These are phyloP conservation scores for Penicillium steckii DNA, from an alignment of 495 filamentous ascomycete genomes.

Conservation along the genomic window DNA sequence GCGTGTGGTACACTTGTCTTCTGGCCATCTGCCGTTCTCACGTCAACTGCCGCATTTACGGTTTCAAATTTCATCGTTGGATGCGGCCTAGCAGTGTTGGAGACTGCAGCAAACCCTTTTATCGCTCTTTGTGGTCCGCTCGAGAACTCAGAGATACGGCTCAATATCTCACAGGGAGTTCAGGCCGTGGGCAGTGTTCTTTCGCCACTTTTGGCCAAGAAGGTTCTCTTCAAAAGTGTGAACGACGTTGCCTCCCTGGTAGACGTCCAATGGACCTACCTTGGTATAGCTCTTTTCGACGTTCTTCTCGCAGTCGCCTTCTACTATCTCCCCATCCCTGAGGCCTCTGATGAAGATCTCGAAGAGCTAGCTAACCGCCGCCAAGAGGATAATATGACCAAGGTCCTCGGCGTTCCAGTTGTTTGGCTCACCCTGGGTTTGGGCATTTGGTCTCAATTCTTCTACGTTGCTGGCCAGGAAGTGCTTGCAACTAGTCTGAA, in stretches of 20 bases:
- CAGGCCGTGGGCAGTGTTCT: conserved; percentile 64
- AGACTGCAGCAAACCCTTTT: conserved; percentile 67
- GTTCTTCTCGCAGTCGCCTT: conserved; percentile 62
- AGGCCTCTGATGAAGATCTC: conserved; percentile 64
- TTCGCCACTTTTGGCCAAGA: conserved; percentile 59
- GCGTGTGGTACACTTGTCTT: conserved; percentile 66
- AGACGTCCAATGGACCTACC: conserved; percentile 70
- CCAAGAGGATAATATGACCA: conserved; percentile 49
- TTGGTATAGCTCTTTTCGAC: conserved; percentile 65
- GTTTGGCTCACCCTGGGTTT: conserved; percentile 57
- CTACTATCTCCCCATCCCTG: conserved; percentile 65
- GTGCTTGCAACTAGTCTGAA: conserved; percentile 47
- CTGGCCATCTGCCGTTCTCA: conserved; percentile 70
- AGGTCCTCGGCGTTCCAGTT: conserved; percentile 44
- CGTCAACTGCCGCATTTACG: conserved; percentile 62
- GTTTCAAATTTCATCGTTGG: conserved; percentile 69
- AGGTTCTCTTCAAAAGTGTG: conserved; percentile 58
- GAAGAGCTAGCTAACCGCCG: conserved; percentile 53
- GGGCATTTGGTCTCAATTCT: conserved; percentile 59
- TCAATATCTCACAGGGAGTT: conserved; percentile 68
- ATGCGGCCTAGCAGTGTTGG: conserved; percentile 60
- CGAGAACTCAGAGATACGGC: conserved; percentile 62
- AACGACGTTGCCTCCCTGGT: conserved; percentile 54
- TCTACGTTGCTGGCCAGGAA: conserved; percentile 68
- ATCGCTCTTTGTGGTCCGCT: conserved; percentile 66